Conservation (phyloP, 1,284 basidiomycete species). For the Pyrrhoderma lamaoense region DNA sequence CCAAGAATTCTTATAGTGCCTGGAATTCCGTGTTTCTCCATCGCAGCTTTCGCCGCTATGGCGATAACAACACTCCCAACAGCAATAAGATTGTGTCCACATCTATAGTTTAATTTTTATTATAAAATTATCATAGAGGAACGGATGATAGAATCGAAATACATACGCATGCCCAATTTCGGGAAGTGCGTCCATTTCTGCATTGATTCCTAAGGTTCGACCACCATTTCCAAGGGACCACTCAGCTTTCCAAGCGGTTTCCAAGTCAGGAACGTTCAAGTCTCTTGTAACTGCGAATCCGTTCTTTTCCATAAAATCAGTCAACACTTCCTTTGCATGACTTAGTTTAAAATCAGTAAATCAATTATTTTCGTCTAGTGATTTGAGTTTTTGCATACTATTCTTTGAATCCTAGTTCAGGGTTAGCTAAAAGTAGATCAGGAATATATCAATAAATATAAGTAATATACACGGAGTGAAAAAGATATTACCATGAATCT, state of each 20-base stretch:
- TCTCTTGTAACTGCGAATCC: slow-evolving; percentile 26
- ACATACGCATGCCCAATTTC: slow-evolving; percentile 34
- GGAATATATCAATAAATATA: too few relatives aligned
- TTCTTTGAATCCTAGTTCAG: slow-evolving; percentile 24
- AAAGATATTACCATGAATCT: slow-evolving; percentile 26
- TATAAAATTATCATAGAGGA: not conserved
- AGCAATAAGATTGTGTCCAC: slow-evolving; percentile 45
- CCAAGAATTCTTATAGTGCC: slow-evolving; percentile 40
- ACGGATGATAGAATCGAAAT: not conserved
- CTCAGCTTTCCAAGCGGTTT: slow-evolving; percentile 36
- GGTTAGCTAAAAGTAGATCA: slow-evolving; percentile 21
- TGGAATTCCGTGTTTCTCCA: slow-evolving; percentile 32
- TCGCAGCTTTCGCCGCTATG: slow-evolving; percentile 30
- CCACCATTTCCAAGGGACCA: slow-evolving; percentile 25
- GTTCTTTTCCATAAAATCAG: slow-evolving; percentile 25
- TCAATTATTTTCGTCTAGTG: too few relatives aligned
- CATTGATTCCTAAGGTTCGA: slow-evolving; percentile 28
- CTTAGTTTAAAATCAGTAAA: too few relatives aligned
- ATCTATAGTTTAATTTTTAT: slow-evolving; percentile 19
- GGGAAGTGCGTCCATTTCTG: slow-evolving; percentile 35
- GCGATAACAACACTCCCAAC: slow-evolving; percentile 38
- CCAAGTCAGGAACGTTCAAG: slow-evolving; percentile 23
- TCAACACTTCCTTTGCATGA: slow-evolving; percentile 24
- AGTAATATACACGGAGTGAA: not conserved
- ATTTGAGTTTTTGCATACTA: slow-evolving; percentile 14